Conservation (phyloP, 306 rosid genomes). For the Vigna hirtella region DNA sequence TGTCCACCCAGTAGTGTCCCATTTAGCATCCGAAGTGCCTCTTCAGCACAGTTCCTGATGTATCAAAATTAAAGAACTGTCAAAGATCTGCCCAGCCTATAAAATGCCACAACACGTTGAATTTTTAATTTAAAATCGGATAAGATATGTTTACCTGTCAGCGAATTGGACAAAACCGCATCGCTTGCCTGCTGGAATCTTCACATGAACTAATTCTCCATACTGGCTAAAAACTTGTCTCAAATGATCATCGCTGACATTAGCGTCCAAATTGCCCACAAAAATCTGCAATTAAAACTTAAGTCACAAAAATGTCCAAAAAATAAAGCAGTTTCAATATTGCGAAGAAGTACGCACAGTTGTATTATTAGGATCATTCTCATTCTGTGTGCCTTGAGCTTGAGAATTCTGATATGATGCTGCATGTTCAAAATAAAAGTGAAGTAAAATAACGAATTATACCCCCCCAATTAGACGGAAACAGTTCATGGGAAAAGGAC, state of each 20-base stretch:
- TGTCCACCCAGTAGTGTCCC: constrained; percentile 86
- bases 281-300: constrained; percentile 68
- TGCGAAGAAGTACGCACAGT: constrained; percentile 74
- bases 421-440: constrained; percentile 59
- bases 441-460: constrained; percentile 40
- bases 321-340: constrained; percentile 17
- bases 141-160: constrained; percentile 61
- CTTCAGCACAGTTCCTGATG: constrained; percentile 89
- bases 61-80: constrained; percentile 14
- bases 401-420: constrained; percentile 86
- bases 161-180: constrained; percentile 97
- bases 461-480: not conserved
- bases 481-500: not conserved
- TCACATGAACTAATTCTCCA: constrained; percentile 89
- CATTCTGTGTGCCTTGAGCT: constrained; percentile 78
- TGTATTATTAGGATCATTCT: constrained; percentile 90
- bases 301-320: constrained; percentile 38
- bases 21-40: constrained; percentile 69
- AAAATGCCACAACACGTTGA: not conserved
- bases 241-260: constrained; percentile 83
- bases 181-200: constrained; percentile 95
- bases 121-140: constrained; percentile 7
- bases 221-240: constrained; percentile 88
- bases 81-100: not conserved
- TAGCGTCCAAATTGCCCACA: constrained; percentile 94